Evolutionary conservation across 2,329 filamentous ascomycete genomes (phyloP), one percentile per base, ranked within the genome.

Genomic region (Camptophora hylomeconis): DNA sequence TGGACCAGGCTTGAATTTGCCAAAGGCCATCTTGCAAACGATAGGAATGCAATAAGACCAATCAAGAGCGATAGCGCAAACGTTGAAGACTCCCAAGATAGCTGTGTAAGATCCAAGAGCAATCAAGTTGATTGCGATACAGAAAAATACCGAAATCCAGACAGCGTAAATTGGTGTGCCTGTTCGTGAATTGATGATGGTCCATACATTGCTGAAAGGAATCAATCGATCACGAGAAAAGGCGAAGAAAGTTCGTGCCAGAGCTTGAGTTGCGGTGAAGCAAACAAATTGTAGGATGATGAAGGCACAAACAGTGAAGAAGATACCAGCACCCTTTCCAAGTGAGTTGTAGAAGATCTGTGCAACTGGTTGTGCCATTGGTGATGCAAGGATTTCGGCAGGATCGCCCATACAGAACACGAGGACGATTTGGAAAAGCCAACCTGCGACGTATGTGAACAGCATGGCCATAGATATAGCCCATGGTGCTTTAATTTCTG

Each of bases 341-440:
- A 71, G 60, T 25, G 61, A 63, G 46, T 71, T 68, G 51, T 64
- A 66, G 50, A 67, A 72, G 42, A 72, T 63, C 39, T 71, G 67
- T 4, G 61, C 63, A 7, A 71, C 62, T 8, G 67, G 68, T 46
- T 70, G 67, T 12, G 49, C 54, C 31, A 68, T 60, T 6, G 55
- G 48, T 3, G 54, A 58, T 20, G 35, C 44, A 5, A 70, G 52
- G 37, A 70, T 62, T 3, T 51, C 49, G n/a, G 43, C 33, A 5
- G 40, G 30, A 42, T 69, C 57, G 17, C 66, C 67, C 60, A 69
- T 69, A 51, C 59, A 64, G 49, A 69, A 71, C 39, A 58, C 63
- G 10, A 72, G 58, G 7, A 70, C 66, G 32, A 72, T 67, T 48
- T 66, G 71, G 53, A 68, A 70, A 20, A 72, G 52, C 45, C 60